Conservation (phyloP, 2,329 filamentous ascomycete genomes). For the Fusarium coicis region DNA sequence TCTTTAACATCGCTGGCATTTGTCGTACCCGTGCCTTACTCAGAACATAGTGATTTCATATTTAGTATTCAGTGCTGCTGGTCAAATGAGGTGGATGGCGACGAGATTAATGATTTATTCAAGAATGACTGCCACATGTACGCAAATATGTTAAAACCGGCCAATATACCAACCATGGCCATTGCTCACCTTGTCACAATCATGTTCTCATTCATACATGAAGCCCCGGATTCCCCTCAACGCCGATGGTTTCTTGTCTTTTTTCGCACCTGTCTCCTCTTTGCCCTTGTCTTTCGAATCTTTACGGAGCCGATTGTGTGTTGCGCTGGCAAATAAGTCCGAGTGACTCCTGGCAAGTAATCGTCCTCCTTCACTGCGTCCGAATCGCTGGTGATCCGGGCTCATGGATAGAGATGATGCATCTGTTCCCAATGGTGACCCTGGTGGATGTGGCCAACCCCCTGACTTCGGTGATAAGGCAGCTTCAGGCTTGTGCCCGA, state of each 20-base stretch:
- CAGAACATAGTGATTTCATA: neutral
- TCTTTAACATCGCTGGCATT: neutral
- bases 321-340: constrained; percentile 52
- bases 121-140: neutral
- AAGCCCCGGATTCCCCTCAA: constrained; percentile 57
- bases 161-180: neutral
- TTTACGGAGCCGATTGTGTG: constrained; percentile 60
- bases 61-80: neutral
- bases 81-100: neutral
- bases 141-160: neutral
- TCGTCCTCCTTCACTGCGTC: constrained; percentile 55
- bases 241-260: constrained; percentile 52
- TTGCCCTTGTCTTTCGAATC: constrained; percentile 60
- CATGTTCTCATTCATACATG: constrained; percentile 43
- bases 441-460: constrained; percentile 49
- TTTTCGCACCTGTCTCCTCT: constrained; percentile 51
- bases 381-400: constrained; percentile 57
- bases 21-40: neutral
- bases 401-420: constrained; percentile 46
- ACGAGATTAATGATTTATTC: neutral
- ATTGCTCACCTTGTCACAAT: neutral
- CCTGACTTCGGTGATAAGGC: constrained; percentile 45
- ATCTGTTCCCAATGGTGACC: constrained; percentile 52
- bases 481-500: constrained; percentile 48
- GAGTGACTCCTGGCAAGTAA: constrained; percentile 36